phyloP scores from a whole-genome alignment of 345 rosid species.

The Eucalyptus viminalis region DNA sequence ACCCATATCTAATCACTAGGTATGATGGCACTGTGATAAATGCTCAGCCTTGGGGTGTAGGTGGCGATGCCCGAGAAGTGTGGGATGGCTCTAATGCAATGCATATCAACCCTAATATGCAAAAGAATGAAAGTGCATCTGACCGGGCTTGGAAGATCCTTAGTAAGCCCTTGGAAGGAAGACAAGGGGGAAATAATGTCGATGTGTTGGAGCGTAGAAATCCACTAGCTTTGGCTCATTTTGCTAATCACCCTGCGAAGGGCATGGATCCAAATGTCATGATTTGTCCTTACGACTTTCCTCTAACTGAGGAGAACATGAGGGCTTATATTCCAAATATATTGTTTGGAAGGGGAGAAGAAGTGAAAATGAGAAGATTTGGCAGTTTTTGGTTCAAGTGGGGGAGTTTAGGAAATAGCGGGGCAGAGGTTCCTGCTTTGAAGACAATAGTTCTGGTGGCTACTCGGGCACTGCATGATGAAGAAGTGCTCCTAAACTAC shows the following conservation, averaged over 20 bases:
- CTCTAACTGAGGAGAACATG: slow-evolving; percentile 46
- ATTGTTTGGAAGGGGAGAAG: slow-evolving; percentile 34
- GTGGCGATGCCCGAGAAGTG: slow-evolving; percentile 44
- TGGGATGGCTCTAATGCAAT: slow-evolving; percentile 39
- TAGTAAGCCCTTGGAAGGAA: slow-evolving; percentile 55
- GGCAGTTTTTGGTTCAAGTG: slow-evolving; percentile 71
- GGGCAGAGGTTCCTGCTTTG: slow-evolving; percentile 19
- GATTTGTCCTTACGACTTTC: slow-evolving; percentile 81
- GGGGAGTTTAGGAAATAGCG: slow-evolving; percentile 1
- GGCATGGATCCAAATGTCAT: slow-evolving; percentile 72
- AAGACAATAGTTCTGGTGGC: slow-evolving; percentile 76
- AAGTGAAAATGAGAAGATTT: slow-evolving; percentile 46
- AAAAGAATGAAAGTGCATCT: slow-evolving; percentile 23
- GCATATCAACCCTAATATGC: slow-evolving; percentile 8
- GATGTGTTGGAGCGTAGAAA: slow-evolving; percentile 70
- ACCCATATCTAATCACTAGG: slow-evolving; percentile 70
- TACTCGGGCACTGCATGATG: slow-evolving; percentile 51
- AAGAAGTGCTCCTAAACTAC: slow-evolving; percentile 70
- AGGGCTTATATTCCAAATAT: slow-evolving; percentile 72
- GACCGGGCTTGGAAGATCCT: slow-evolving; percentile 65
- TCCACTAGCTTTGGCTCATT: slow-evolving; percentile 84
- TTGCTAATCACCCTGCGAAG: slow-evolving; percentile 59
- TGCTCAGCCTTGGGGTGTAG: slow-evolving; percentile 81
- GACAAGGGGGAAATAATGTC: not conserved
- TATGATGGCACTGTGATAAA: slow-evolving; percentile 74